Evolutionary conservation across 805 yeast species (phyloP), one percentile per base, ranked within the genome.

Genomic region (Ogataea sp.): DNA sequence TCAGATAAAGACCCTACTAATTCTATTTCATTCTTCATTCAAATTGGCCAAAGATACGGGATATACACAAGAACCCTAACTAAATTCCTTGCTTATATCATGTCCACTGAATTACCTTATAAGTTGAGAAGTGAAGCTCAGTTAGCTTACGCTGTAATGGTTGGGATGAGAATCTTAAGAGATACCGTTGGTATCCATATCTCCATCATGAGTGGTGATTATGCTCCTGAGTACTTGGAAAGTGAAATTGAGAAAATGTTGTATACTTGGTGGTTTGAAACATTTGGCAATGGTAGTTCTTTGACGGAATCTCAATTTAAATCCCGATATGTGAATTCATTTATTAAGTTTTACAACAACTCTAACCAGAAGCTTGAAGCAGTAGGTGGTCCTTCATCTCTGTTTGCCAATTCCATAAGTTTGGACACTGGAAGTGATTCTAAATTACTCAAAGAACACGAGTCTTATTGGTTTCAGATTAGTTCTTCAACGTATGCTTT

Each of bases 101-200:
- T 81, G 46, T 62, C 75, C 0, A 45, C 63, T 7, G 57, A 67
- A 1, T 59, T 75, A 16, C 55, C 62, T 1, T 59, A 68, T 2
- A 78, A 72, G 35, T 55, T 82, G 15, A 58, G 89, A 43, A 67
- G 66, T 16, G 70, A 68, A 46, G 68, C 67, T 42, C 83, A 77
- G 45, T 54, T 83, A 39, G 89, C 86, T 0, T 83, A 83, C 51
- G 65, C 70, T 5, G 75, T 80, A 0, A 46, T 70, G n/a, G 73
- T 79, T 17, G 87, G 87, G 0, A 40, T 69, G 20, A 59, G 83
- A 42, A 48, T 71, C 1, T 54, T 75, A 23, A 61, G 78, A 39
- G 64, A 67, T 18, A 70, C 79, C 0, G 55, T 72, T 25, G 90
- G 90, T 1, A 43, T 81, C 3, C 80, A 76, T 47, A 56, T 83